These are phyloP conservation scores for Adansonia grandidieri DNA, from an alignment of 441 rosid species.

Conservation along the genomic window DNA sequence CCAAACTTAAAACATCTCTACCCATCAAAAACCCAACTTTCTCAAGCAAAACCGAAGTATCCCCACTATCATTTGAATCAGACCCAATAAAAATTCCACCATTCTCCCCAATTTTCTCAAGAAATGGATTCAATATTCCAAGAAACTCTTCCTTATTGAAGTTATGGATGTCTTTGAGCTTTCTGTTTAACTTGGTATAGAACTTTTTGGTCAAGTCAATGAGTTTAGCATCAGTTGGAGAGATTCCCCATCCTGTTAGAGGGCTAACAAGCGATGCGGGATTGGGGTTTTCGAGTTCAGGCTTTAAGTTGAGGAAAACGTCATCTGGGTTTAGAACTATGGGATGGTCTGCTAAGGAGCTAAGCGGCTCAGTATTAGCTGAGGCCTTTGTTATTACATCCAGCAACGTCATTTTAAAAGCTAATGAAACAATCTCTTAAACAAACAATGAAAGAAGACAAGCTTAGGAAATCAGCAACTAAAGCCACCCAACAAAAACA, in stretches of 20 bases:
- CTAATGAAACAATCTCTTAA: conserved; percentile 6
- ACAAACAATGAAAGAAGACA: not conserved
- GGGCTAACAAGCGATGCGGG: conserved; percentile 57
- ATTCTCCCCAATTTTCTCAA: conserved; percentile 52
- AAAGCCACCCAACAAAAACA: not conserved
- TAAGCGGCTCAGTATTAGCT: conserved; percentile 35
- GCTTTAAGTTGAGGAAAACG: conserved; percentile 60
- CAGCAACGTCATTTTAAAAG: conserved; percentile 67
- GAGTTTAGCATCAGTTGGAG: conserved; percentile 52
- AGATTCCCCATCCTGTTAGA: conserved; percentile 63
- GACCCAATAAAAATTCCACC: conserved; percentile 41
- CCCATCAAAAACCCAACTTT: conserved; percentile 56
- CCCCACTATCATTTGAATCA: conserved; percentile 32
- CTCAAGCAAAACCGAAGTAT: conserved; percentile 41
- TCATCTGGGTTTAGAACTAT: conserved; percentile 61
- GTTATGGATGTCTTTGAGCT: conserved; percentile 57
- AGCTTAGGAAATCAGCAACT: not conserved
- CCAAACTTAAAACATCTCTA: conserved; percentile 55
- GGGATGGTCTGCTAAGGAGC: conserved; percentile 55
- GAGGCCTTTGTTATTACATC: conserved; percentile 69
- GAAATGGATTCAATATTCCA: conserved; percentile 52
- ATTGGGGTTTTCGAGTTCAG: conserved; percentile 51
- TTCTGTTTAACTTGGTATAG: conserved; percentile 52
- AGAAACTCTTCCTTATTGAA: conserved; percentile 55
- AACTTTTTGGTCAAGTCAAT: conserved; percentile 55